phyloP scores from a whole-genome alignment of 208 protist genomes.

The Crithidia brevicula region DNA sequence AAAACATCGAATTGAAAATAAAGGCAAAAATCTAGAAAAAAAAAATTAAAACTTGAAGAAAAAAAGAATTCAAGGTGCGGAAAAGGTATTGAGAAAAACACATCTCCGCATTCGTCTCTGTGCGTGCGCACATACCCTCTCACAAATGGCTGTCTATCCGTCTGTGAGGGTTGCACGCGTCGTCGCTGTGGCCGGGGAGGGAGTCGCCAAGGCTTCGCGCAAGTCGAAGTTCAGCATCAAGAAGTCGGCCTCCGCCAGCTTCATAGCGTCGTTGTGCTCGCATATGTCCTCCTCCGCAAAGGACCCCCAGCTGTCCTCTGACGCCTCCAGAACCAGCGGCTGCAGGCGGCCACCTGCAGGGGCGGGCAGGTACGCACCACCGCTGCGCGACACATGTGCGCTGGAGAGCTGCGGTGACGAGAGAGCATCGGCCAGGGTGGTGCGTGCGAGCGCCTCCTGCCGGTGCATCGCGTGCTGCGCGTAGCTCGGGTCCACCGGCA shows the following conservation, averaged over 20 bases:
- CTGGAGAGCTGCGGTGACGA: constrained; percentile 25
- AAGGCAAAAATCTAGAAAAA: constrained; percentile 4
- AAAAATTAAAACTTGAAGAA: too few relatives aligned
- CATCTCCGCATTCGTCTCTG: too few relatives aligned
- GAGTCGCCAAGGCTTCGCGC: constrained; percentile 1
- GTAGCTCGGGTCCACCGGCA: constrained; percentile 31
- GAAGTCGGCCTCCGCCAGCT: constrained; percentile 13
- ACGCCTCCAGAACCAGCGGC: constrained; percentile 15
- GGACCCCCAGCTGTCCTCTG: constrained; percentile 19
- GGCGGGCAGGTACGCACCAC: background rate
- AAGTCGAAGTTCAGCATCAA: constrained; percentile 15
- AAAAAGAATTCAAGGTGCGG: too few relatives aligned
- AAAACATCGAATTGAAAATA: background rate
- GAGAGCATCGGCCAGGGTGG: constrained; percentile 5
- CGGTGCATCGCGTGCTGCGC: constrained; percentile 18
- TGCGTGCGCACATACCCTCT: too few relatives aligned
- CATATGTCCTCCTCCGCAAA: constrained; percentile 16
- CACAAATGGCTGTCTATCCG: too few relatives aligned
- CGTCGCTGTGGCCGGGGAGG: background rate
- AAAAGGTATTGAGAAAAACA: too few relatives aligned
- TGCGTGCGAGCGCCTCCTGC: constrained; percentile 12
- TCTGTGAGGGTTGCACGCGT: constrained; percentile 13
- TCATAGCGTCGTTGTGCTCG: constrained; percentile 18
- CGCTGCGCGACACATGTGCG: background rate
- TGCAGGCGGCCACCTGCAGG: background rate